These are phyloP conservation scores for Tarenaya hassleriana DNA, from an alignment of 345 rosid genomes.

Conservation along the genomic window DNA sequence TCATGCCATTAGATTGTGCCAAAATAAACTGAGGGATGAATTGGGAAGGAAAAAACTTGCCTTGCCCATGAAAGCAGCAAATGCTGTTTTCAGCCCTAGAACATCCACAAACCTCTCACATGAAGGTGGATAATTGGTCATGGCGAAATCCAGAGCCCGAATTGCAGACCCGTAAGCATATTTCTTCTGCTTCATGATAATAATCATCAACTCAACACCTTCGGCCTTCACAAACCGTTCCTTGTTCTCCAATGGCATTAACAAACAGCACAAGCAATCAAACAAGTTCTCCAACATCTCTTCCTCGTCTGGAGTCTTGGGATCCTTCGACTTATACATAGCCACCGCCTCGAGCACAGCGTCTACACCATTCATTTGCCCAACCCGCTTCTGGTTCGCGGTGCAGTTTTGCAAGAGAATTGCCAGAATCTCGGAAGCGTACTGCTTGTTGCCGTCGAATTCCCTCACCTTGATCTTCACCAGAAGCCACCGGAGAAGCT, in stretches of 20 bases:
- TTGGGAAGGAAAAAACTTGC: constrained; percentile 49
- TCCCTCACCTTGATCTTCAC: constrained; percentile 77
- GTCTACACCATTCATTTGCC: constrained; percentile 96
- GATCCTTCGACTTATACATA: constrained; percentile 86
- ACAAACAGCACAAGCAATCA: constrained; percentile 76
- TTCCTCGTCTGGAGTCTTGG: constrained; percentile 83
- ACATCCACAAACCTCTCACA: constrained; percentile 97
- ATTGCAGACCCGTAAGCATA: constrained; percentile 90
- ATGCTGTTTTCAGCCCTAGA: constrained; percentile 87
- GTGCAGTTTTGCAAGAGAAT: constrained; percentile 76
- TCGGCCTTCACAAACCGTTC: constrained; percentile 94
- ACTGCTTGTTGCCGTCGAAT: constrained; percentile 86
- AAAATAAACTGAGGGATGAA: background rate
- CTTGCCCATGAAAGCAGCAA: constrained; percentile 99
- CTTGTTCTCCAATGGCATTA: constrained; percentile 98
- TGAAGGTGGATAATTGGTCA: constrained; percentile 95
- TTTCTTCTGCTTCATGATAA: constrained; percentile 97
- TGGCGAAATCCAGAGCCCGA: constrained; percentile 86
- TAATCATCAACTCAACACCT: constrained; percentile 97
- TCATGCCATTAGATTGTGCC: background rate
- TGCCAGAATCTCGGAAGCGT: constrained; percentile 88
- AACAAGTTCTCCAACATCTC: constrained; percentile 96
- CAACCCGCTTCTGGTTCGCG: constrained; percentile 81
- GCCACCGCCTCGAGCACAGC: constrained; percentile 89
- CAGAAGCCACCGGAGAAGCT: constrained; percentile 68